phyloP scores from a whole-genome alignment of 768 basidiomycete species.

The Calocybe cyanea region DNA sequence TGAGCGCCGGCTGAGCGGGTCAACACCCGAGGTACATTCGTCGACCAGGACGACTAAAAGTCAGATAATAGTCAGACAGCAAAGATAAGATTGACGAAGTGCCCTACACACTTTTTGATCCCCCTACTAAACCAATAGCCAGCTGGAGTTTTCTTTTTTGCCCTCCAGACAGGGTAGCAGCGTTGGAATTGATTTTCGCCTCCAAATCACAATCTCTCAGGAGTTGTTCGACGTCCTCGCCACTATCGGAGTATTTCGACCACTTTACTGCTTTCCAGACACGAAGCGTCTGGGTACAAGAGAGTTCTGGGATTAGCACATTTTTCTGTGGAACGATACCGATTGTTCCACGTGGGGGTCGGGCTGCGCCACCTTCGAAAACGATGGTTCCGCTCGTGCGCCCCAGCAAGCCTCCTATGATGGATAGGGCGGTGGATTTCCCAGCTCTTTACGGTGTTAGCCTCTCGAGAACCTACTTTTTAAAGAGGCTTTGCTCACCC shows the following conservation, averaged over 20 bases:
- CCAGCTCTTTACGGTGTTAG: constrained; percentile 49
- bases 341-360: constrained; percentile 59
- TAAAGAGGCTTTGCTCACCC: constrained; percentile 35
- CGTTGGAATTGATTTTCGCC: constrained; percentile 64
- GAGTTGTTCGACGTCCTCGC: constrained; percentile 62
- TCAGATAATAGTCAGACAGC: neutral
- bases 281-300: constrained; percentile 67
- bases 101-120: constrained; percentile 57
- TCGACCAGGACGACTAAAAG: constrained; percentile 53
- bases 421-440: constrained; percentile 69
- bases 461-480: constrained; percentile 1
- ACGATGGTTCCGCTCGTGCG: constrained; percentile 55
- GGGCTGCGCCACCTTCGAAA: constrained; percentile 48
- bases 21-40: constrained; percentile 78
- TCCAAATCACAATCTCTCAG: constrained; percentile 69
- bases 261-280: constrained; percentile 75
- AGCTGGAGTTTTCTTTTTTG: constrained; percentile 82
- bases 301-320: constrained; percentile 73
- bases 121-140: constrained; percentile 76
- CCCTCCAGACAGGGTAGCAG: constrained; percentile 67
- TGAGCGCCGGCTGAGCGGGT: constrained; percentile 74
- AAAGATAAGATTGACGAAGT: too few relatives aligned
- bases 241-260: constrained; percentile 37
- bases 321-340: constrained; percentile 85
- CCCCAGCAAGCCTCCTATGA: constrained; percentile 60